These are phyloP conservation scores for Russula sp. DNA, from an alignment of 768 basidiomycete genomes.

Conservation along the genomic window DNA sequence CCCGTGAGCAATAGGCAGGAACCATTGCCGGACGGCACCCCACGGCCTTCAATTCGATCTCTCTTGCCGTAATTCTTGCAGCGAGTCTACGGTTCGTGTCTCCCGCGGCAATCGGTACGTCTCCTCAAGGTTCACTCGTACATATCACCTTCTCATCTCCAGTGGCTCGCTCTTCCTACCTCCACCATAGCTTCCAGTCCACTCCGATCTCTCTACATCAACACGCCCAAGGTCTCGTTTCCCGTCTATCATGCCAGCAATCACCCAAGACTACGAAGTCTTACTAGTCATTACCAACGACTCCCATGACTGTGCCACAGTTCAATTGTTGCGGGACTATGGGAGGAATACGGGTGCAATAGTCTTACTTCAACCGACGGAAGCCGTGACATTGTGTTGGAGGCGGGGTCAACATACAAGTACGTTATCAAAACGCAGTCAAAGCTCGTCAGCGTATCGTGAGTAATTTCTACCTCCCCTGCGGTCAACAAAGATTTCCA, in stretches of 20 bases:
- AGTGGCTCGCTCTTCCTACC: too few species aligned
- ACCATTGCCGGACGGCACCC: constrained; percentile 26
- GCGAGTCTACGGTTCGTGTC: constrained; percentile 26
- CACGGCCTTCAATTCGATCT: constrained; percentile 22
- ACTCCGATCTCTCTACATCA: constrained; percentile 19
- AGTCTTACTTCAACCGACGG: constrained; percentile 58
- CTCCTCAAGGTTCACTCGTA: constrained; percentile 2
- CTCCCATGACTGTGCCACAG: constrained; percentile 58
- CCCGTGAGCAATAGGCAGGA: constrained; percentile 28
- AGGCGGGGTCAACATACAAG: constrained; percentile 65
- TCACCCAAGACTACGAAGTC: constrained; percentile 59
- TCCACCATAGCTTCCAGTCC: constrained; percentile 17
- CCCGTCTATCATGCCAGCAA: constrained; percentile 51
- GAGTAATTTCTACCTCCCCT: constrained; percentile 34
- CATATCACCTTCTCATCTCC: constrained; percentile 11
- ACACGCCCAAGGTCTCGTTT: constrained; percentile 39
- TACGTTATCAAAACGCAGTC: constrained; percentile 65
- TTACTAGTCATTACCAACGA: constrained; percentile 69
- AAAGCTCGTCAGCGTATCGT: constrained; percentile 70
- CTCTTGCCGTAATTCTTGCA: constrained; percentile 29
- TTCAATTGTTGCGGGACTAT: constrained; percentile 65
- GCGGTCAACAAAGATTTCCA: background rate
- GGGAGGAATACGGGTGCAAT: constrained; percentile 52
- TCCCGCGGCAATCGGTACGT: constrained; percentile 27
- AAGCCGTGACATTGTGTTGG: constrained; percentile 65